phyloP scores from a whole-genome alignment of 2,329 filamentous ascomycete species.

The Claviceps pazoutovae region DNA sequence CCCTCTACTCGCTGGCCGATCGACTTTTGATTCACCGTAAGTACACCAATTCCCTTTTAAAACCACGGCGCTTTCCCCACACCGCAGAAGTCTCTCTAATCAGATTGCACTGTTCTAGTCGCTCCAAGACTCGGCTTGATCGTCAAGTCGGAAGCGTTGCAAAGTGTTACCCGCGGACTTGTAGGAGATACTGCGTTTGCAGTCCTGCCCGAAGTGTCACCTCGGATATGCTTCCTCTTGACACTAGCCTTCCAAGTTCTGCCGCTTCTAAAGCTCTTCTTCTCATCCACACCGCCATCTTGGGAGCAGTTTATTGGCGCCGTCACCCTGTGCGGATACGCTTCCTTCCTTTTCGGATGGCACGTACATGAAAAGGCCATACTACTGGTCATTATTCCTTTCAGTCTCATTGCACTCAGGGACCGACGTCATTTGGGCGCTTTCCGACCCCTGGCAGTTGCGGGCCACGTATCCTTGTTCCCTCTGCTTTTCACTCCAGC shows the following conservation, averaged over 20 bases:
- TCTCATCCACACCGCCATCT: conserved; percentile 41
- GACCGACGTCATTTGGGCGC: conserved; percentile 84
- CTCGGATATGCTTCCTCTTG: conserved; percentile 64
- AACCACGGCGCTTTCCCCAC: not conserved
- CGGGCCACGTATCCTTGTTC: conserved; percentile 90
- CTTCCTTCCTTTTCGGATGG: conserved; percentile 95
- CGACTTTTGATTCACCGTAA: conserved; percentile 67
- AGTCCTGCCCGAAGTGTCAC: conserved; percentile 74
- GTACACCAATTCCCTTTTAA: conserved; percentile 14
- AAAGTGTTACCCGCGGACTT: conserved; percentile 82
- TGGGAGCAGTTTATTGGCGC: conserved; percentile 86
- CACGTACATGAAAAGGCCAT: conserved; percentile 98
- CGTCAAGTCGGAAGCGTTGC: conserved; percentile 60
- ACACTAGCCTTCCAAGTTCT: conserved; percentile 73
- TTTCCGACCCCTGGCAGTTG: conserved; percentile 81
- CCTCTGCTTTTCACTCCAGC: conserved; percentile 82
- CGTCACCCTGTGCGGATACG: conserved; percentile 84
- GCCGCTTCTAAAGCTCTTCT: conserved; percentile 70
- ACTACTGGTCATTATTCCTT: conserved; percentile 84
- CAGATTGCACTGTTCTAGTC: conserved; percentile 32
- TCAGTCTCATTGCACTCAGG: conserved; percentile 79
- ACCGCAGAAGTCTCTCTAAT: not conserved
- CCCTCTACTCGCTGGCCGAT: conserved; percentile 86
- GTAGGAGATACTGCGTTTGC: conserved; percentile 92
- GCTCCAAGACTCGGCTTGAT: conserved; percentile 67